Base-by-base conservation (phyloP, 768 basidiomycete genomes). In the Piloderma croceum region DNA sequence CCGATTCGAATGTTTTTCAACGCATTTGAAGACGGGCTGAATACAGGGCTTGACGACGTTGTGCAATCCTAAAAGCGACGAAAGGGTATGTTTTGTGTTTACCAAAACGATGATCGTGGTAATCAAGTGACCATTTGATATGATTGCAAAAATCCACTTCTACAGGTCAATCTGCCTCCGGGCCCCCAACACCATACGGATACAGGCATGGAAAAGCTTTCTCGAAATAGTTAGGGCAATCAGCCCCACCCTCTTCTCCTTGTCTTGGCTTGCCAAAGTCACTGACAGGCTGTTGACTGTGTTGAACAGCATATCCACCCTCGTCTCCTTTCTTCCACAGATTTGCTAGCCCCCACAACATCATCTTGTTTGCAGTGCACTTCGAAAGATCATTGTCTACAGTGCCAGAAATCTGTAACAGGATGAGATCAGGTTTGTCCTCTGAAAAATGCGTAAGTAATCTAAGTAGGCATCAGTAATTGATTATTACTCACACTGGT, bases 21-120 rank as follows among this genome's bases (percentile, higher is more conserved):
- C 52, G 44, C 40, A 71, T 64, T 36, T 71, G 66, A 0, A 73
- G 23, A 0, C 31, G 31, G 0, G 67, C 57, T 0, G 64, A 64
- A 4, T 24, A 15, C 2, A 56, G 39, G 1, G 46, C 57, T 27
- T 65, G 44, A 11, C 57, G 45, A 12, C 50, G 45, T 36, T 67
- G 64, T 2, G 39, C 12, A 18, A 66, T 61, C 0, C 52, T 45
- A 40, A 67, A 68, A 0, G 40, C 49, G 1, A 60, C 43, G 24
- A 65, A 66, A 6, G 54, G 41, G 43, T 64, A 68, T 0, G 48
- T 51, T 32, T 51, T 44, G 46, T 70, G 57, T 9, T 13, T 39
- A 0, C 61, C 53, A 46, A 68, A 68, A 0, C 58, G 50, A 0
- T 49, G 43, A 38, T 64, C 61, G 25, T 47, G 38, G 42, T 65